Percentiles rank a stretch among this genome's conserved stretches.
phyloP scores from a whole-genome alignment of 1,284 basidiomycete genomes.

The Paramarasmius palmivorus region DNA sequence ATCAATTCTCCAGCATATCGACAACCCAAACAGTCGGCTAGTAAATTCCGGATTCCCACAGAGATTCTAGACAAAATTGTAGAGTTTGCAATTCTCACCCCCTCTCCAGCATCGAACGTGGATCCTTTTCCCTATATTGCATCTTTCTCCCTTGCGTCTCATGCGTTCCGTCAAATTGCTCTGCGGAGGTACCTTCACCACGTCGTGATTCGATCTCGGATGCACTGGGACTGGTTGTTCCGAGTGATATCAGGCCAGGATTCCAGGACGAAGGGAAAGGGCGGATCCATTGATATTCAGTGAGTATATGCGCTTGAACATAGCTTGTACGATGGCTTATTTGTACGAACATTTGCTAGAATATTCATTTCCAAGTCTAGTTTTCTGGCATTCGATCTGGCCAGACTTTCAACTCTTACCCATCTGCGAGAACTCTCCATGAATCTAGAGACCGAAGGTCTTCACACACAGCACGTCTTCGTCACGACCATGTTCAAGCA shows the following conservation, averaged over 20 bases:
- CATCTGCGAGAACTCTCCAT: conserved; percentile 34
- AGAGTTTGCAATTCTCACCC: not conserved
- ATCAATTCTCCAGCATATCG: not conserved
- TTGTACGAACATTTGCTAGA: not conserved
- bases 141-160: conserved; percentile 1
- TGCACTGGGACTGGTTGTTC: not conserved
- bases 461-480: conserved; percentile 36
- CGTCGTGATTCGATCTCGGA: not conserved
- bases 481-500: conserved; percentile 30
- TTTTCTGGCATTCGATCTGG: not conserved
- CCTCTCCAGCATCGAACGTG: not conserved
- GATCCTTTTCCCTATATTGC: not conserved
- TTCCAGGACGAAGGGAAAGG: not conserved
- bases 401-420: conserved; percentile 18
- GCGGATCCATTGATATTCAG: not conserved
- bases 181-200: not conserved
- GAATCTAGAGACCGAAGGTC: conserved; percentile 36
- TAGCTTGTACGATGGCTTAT: not conserved
- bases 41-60: not conserved
- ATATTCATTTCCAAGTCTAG: not conserved
- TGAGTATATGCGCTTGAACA: conserved; percentile 1
- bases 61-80: not conserved
- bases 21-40: not conserved
- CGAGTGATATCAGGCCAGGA: not conserved
- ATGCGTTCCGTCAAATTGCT: not conserved